Evolutionary conservation across 192 early-diverging fungal genomes (phyloP).

Genomic region (Entomortierella parvispora): DNA sequence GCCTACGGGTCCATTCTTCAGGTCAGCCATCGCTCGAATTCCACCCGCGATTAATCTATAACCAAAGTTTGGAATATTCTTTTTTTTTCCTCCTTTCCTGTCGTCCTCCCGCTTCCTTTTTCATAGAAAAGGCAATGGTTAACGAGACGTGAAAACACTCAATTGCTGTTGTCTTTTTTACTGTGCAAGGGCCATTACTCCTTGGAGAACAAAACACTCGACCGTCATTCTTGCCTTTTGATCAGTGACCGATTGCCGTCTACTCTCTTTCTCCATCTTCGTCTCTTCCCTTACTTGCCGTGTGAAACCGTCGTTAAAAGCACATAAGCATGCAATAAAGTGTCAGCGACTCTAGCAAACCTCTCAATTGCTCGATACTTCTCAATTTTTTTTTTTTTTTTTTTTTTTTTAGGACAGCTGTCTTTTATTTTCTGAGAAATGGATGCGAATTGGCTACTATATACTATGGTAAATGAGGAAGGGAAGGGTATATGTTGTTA

Average conservation of each 20-base stretch:
- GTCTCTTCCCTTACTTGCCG: neutral
- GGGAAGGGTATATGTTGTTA: neutral
- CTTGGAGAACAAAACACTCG: too few relatives aligned
- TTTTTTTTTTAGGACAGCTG: neutral
- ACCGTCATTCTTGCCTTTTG: too few relatives aligned
- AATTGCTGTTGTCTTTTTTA: neutral
- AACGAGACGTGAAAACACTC: too few relatives aligned
- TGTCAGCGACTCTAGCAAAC: too few relatives aligned
- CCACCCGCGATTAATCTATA: slow-evolving; percentile 48
- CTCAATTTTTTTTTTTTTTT: slow-evolving; percentile 1
- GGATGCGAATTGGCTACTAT: neutral
- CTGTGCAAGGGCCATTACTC: too few relatives aligned
- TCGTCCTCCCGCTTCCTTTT: neutral
- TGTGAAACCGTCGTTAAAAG: too few relatives aligned
- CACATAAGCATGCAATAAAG: too few relatives aligned
- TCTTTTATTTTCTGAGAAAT: neutral
- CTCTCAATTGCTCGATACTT: neutral
- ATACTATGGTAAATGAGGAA: neutral
- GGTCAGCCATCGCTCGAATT: slow-evolving; percentile 53
- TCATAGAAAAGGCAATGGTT: neutral
- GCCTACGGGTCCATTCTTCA: slow-evolving; percentile 30
- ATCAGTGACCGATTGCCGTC: too few relatives aligned
- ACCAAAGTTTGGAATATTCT: slow-evolving; percentile 46
- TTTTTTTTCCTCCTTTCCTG: slow-evolving; percentile 11
- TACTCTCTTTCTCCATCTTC: neutral